Evolutionary conservation across 169 alveolate genomes (phyloP).

Genomic region (Cytauxzoon felis): DNA sequence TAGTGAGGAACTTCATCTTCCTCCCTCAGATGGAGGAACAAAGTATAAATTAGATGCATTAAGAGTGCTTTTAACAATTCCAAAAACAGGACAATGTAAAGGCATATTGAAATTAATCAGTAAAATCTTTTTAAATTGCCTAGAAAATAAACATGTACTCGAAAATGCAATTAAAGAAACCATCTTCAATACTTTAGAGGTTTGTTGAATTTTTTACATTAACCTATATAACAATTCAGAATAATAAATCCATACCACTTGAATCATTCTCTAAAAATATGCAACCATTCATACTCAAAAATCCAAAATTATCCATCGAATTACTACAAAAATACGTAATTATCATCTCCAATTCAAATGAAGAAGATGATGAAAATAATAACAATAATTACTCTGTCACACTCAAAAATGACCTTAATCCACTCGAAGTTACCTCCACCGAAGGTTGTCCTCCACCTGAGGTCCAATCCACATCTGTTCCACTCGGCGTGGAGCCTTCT

Average conservation of each 20-base stretch:
- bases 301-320: constrained; percentile 35
- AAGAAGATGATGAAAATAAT: too few relatives aligned
- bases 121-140: constrained; percentile 23
- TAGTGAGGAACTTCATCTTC: constrained; percentile 18
- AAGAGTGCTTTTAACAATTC: constrained; percentile 36
- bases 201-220: too few relatives aligned
- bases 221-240: neutral
- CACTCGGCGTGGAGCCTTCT: too few relatives aligned
- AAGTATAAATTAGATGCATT: constrained; percentile 29
- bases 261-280: constrained; percentile 28
- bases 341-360: too few relatives aligned
- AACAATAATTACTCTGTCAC: too few relatives aligned
- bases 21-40: constrained; percentile 9
- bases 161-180: constrained; percentile 23
- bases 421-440: too few relatives aligned
- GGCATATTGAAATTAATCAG: constrained; percentile 40
- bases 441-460: too few relatives aligned
- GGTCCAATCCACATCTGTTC: too few relatives aligned
- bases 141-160: constrained; percentile 34
- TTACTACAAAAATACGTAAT: constrained; percentile 31
- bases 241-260: constrained; percentile 19
- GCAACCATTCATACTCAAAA: constrained; percentile 36
- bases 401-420: too few relatives aligned
- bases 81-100: constrained; percentile 35
- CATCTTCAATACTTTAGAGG: too few relatives aligned